These are phyloP conservation scores for Carpinus viminea DNA, from an alignment of 306 rosid species.

Conservation along the genomic window DNA sequence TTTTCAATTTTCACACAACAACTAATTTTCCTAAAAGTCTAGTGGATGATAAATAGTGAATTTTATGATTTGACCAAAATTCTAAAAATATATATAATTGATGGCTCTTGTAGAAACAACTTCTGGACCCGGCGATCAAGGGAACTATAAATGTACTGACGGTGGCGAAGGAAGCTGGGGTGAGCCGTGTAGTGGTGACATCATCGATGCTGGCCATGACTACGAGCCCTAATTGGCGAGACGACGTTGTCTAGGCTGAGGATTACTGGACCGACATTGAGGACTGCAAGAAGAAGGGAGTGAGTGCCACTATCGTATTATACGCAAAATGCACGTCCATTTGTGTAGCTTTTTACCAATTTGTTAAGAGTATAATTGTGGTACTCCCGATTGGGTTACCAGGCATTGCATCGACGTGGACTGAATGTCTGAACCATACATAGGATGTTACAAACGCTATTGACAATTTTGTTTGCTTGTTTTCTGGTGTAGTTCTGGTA, in stretches of 20 bases:
- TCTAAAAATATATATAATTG: background rate
- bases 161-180: slow-evolving; percentile 84
- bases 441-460: no score
- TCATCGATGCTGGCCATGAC: slow-evolving; percentile 68
- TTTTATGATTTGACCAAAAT: no score
- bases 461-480: slow-evolving; percentile 9
- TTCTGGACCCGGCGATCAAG: slow-evolving; percentile 80
- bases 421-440: no score
- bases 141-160: slow-evolving; percentile 76
- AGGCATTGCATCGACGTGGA: no score
- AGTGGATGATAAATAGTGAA: no score
- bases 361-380: no score
- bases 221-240: slow-evolving; percentile 77
- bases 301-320: slow-evolving; percentile 22
- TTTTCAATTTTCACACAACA: no score
- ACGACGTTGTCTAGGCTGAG: slow-evolving; percentile 54
- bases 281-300: slow-evolving; percentile 75
- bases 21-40: no score
- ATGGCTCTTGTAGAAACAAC: slow-evolving; percentile 35
- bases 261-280: slow-evolving; percentile 82
- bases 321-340: background rate
- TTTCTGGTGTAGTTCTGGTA: slow-evolving; percentile 66
- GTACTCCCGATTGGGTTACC: no score
- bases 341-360: background rate
- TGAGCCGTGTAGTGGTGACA: slow-evolving; percentile 75